Percentiles rank a stretch among this genome's conserved stretches.
Evolutionary conservation across 169 alveolate species (phyloP).

Genomic region (Eimeria falciformis): DNA sequence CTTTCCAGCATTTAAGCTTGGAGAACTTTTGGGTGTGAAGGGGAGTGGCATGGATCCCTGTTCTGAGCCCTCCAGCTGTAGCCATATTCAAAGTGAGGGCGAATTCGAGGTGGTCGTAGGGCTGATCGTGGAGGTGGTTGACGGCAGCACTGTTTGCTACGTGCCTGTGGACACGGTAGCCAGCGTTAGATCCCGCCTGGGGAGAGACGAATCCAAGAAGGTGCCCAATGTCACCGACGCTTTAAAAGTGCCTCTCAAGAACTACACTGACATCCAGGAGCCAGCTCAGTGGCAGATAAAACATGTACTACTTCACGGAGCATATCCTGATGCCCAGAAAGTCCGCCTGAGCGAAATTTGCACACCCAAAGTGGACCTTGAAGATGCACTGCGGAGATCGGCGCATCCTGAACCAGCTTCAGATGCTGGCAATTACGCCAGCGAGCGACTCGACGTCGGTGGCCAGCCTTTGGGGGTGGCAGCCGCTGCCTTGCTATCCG

Average conservation of each 20-base stretch:
- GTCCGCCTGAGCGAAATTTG: background rate
- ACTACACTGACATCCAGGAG: background rate
- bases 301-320: background rate
- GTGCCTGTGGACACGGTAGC: background rate
- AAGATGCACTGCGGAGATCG: background rate
- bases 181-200: background rate
- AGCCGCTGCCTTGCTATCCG: conserved; percentile 7
- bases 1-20: too few species aligned
- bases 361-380: background rate
- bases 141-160: background rate
- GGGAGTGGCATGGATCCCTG: too few species aligned
- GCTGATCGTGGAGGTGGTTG: conserved; percentile 3
- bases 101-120: background rate
- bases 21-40: too few species aligned
- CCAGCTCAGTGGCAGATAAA: background rate
- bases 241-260: background rate
- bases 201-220: conserved; percentile 16
- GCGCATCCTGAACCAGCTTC: background rate
- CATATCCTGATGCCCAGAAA: background rate
- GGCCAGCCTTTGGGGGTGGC: conserved; percentile 40
- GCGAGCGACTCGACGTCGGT: background rate
- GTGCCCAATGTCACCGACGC: background rate
- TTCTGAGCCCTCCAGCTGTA: too few species aligned
- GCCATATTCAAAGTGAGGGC: too few species aligned
- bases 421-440: background rate